A percentile compares a stretch with the other conserved stretches of the same genome.
Conservation (phyloP, 306 rosid species). For the Cercis canadensis region DNA sequence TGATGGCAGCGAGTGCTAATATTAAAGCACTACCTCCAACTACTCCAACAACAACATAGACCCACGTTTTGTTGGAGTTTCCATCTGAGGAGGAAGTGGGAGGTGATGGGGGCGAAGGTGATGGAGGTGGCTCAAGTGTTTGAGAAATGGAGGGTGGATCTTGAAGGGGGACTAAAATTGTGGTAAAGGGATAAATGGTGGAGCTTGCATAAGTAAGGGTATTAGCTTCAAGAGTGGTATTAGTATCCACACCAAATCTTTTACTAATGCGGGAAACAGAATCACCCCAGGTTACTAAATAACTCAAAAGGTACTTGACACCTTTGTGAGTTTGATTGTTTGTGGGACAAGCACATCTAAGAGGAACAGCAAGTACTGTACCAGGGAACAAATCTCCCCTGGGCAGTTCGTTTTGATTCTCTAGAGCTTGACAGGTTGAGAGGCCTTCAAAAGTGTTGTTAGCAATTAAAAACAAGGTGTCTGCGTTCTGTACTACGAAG, state of each 20-base stretch:
- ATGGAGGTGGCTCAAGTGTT: slow-evolving; percentile 41
- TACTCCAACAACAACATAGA: slow-evolving; percentile 65
- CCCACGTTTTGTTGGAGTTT: slow-evolving; percentile 63
- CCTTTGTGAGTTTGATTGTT: slow-evolving; percentile 67
- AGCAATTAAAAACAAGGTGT: slow-evolving; percentile 44
- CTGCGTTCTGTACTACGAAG: slow-evolving; percentile 44
- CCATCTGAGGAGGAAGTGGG: slow-evolving; percentile 40
- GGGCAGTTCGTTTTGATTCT: slow-evolving; percentile 44
- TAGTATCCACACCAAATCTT: slow-evolving; percentile 46
- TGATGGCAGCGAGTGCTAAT: slow-evolving; percentile 35
- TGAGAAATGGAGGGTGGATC: slow-evolving; percentile 61
- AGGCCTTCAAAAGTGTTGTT: slow-evolving; percentile 72
- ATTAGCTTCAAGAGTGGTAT: slow-evolving; percentile 61
- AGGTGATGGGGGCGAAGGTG: slow-evolving; percentile 44
- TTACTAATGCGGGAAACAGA: slow-evolving; percentile 42
- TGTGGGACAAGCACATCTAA: slow-evolving; percentile 94
- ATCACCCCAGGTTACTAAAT: slow-evolving; percentile 50
- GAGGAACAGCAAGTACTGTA: slow-evolving; percentile 59
- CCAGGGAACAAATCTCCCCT: slow-evolving; percentile 39
- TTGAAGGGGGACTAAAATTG: slow-evolving; percentile 75
- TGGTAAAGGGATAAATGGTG: slow-evolving; percentile 52
- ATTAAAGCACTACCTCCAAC: slow-evolving; percentile 46
- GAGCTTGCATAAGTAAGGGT: slow-evolving; percentile 44
- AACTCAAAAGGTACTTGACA: slow-evolving; percentile 63
- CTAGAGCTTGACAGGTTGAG: slow-evolving; percentile 77